Evolutionary conservation across 2,329 filamentous ascomycete genomes (phyloP).

Genomic region (Lomentospora prolificans): DNA sequence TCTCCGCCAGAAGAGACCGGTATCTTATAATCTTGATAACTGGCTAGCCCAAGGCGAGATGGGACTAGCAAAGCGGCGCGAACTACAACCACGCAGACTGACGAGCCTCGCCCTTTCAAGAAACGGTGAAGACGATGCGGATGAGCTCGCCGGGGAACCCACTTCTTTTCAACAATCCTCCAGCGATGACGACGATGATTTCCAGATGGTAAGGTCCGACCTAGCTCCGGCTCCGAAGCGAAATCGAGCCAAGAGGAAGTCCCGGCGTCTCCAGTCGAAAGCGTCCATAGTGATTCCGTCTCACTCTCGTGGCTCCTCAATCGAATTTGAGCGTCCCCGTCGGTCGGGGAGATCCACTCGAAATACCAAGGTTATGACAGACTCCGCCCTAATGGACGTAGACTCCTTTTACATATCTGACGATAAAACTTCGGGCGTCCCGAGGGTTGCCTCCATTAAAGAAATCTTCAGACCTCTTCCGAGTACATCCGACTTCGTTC

Average conservation of each 20-base stretch:
- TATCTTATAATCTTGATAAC: background rate
- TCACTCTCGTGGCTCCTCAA: slow-evolving; percentile 28
- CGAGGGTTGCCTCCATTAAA: slow-evolving; percentile 54
- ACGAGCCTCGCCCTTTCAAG: slow-evolving; percentile 9
- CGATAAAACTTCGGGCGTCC: slow-evolving; percentile 30
- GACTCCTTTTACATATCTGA: slow-evolving; percentile 43
- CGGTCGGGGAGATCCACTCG: slow-evolving; percentile 38
- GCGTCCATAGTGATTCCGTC: slow-evolving; percentile 11
- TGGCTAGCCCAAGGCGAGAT: background rate
- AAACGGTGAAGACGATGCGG: slow-evolving; percentile 14
- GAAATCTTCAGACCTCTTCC: slow-evolving; percentile 62
- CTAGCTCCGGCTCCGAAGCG: slow-evolving; percentile 13
- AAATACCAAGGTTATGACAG: slow-evolving; percentile 34
- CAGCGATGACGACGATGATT: slow-evolving; percentile 24
- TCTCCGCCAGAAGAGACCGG: slow-evolving; percentile 5
- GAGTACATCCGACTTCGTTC: slow-evolving; percentile 55
- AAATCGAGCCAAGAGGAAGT: background rate
- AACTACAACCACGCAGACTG: slow-evolving; percentile 18
- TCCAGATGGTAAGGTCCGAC: slow-evolving; percentile 27
- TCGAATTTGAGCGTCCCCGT: slow-evolving; percentile 43
- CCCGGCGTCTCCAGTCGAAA: slow-evolving; percentile 2
- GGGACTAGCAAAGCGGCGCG: background rate
- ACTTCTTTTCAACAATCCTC: slow-evolving; percentile 13
- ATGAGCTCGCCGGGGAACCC: slow-evolving; percentile 23
- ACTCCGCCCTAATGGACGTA: slow-evolving; percentile 47